phyloP scores from a whole-genome alignment of 768 basidiomycete genomes.

The Daedalea quercina region DNA sequence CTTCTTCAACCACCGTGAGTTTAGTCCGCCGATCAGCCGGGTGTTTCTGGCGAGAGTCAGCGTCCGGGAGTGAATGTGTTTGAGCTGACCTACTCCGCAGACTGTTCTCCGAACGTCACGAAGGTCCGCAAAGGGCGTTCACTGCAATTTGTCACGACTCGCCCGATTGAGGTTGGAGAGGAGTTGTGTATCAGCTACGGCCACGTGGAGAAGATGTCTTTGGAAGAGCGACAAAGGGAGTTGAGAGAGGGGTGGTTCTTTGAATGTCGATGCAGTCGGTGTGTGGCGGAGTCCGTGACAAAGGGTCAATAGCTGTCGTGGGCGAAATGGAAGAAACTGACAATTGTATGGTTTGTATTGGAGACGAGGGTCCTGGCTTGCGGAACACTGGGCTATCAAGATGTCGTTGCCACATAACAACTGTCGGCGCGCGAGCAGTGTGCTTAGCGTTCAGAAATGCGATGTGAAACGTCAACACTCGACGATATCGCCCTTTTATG shows the following conservation, averaged over 20 bases:
- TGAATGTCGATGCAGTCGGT: conserved; percentile 42
- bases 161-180: conserved; percentile 39
- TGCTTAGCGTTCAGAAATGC: no score
- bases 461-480: no score
- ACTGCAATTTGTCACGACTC: conserved; percentile 40
- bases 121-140: conserved; percentile 39
- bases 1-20: conserved; percentile 63
- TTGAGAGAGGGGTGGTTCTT: conserved; percentile 52
- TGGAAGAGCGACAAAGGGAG: conserved; percentile 30
- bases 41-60: neutral
- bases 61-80: neutral
- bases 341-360: no score
- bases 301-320: neutral
- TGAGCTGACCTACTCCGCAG: conserved; percentile 26
- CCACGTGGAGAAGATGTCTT: conserved; percentile 27
- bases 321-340: no score
- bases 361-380: no score
- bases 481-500: no score
- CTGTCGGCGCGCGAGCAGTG: no score
- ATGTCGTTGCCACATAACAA: no score
- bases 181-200: conserved; percentile 57
- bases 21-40: neutral
- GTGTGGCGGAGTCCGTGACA: conserved; percentile 19
- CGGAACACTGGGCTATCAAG: no score
- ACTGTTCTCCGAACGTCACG: conserved; percentile 45